Percentiles rank a stretch among this genome's conserved stretches.
Evolutionary conservation across 352 stramenopile species (phyloP).

Genomic region (Pythium rishiriense): DNA sequence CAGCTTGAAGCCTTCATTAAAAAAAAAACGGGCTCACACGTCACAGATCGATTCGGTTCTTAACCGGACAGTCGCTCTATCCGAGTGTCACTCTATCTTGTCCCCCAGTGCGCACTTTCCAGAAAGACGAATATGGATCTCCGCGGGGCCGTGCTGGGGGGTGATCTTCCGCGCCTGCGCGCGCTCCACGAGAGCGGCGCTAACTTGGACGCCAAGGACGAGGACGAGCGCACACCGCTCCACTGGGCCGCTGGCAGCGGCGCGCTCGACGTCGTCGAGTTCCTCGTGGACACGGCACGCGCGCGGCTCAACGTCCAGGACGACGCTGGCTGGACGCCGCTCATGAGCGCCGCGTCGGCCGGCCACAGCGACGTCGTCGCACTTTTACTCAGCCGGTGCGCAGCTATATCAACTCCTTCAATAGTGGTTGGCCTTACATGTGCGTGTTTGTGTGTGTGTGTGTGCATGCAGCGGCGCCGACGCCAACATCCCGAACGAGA

Average conservation of each 20-base stretch:
- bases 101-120: neutral
- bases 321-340: slow-evolving; percentile 70
- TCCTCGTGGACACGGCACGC: slow-evolving; percentile 41
- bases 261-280: slow-evolving; percentile 54
- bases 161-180: slow-evolving; percentile 28
- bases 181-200: slow-evolving; percentile 32
- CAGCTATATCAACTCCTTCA: neutral
- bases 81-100: neutral
- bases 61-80: slow-evolving; percentile 1
- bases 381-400: slow-evolving; percentile 58
- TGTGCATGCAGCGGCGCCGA: slow-evolving; percentile 51
- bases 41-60: slow-evolving; percentile 5
- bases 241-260: slow-evolving; percentile 63
- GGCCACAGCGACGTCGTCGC: slow-evolving; percentile 57
- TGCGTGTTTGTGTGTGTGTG: no score
- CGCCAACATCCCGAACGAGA: slow-evolving; percentile 69
- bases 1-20: no score
- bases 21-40: slow-evolving; percentile 22
- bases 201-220: slow-evolving; percentile 55
- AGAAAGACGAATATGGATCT: slow-evolving; percentile 10
- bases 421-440: slow-evolving; percentile 1
- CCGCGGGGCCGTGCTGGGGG: slow-evolving; percentile 12
- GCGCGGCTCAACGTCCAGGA: slow-evolving; percentile 65
- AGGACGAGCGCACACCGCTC: slow-evolving; percentile 70
- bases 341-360: slow-evolving; percentile 74